Percentiles rank a stretch among this genome's conserved stretches.
Evolutionary conservation across 2,329 filamentous ascomycete genomes (phyloP).

Genomic region (Sporothrix dimorphospora): DNA sequence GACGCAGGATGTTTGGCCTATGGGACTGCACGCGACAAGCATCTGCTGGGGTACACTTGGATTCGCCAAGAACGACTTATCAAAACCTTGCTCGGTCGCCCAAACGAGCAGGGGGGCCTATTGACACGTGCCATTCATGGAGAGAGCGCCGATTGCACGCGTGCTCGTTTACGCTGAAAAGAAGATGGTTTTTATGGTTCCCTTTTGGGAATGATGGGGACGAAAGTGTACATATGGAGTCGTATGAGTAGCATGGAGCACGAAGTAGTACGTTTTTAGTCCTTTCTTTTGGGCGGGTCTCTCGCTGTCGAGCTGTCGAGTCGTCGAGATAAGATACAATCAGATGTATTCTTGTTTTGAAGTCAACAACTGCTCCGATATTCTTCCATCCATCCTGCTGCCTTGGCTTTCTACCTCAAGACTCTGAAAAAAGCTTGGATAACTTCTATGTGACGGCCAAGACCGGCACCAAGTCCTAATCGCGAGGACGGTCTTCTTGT

Average conservation of each 20-base stretch:
- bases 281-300: not conserved
- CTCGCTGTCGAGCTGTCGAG: not conserved
- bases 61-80: slow-evolving; percentile 1
- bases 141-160: not conserved
- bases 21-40: slow-evolving; percentile 5
- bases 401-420: not conserved
- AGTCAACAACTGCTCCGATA: too few relatives aligned
- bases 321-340: not conserved
- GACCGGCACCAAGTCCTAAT: not conserved
- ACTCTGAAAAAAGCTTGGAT: not conserved
- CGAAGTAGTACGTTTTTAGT: too few relatives aligned
- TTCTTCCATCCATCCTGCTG: not conserved
- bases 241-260: too few relatives aligned
- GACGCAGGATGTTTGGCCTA: not conserved
- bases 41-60: not conserved
- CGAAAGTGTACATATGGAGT: not conserved
- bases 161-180: not conserved
- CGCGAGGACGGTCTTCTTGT: not conserved
- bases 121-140: slow-evolving; percentile 1
- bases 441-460: not conserved
- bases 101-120: not conserved
- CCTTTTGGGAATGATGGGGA: not conserved
- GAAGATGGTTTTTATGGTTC: not conserved
- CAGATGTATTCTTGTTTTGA: not conserved
- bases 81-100: slow-evolving; percentile 10